Conservation (phyloP, 257 asterid species). For the Solanum chiquidenum region DNA sequence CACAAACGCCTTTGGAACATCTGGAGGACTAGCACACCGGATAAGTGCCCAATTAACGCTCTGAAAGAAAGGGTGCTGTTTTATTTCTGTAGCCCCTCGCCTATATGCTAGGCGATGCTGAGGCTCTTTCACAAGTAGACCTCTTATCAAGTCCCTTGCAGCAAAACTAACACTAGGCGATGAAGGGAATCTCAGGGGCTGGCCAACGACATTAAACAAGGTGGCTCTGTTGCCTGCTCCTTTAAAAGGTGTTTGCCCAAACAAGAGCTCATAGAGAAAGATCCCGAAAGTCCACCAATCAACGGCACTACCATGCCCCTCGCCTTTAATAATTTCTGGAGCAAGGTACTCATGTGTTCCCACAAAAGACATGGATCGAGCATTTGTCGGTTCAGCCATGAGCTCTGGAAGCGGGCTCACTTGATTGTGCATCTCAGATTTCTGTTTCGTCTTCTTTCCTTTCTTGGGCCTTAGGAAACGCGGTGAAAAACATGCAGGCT, state of each 20-base stretch:
- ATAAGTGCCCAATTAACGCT: conserved; percentile 60
- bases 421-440: conserved; percentile 28
- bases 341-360: conserved; percentile 66
- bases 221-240: conserved; percentile 56
- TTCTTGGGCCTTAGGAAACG: conserved; percentile 41
- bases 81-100: conserved; percentile 60
- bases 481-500: conserved; percentile 47
- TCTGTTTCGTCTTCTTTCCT: conserved; percentile 37
- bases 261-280: conserved; percentile 49
- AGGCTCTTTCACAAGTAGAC: conserved; percentile 55
- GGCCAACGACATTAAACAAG: conserved; percentile 59
- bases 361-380: conserved; percentile 62
- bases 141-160: conserved; percentile 56
- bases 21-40: conserved; percentile 61
- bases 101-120: conserved; percentile 57
- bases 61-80: conserved; percentile 57
- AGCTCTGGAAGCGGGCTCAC: conserved; percentile 52
- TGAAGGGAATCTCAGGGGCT: conserved; percentile 49
- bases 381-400: conserved; percentile 55
- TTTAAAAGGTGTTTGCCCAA: conserved; percentile 54
- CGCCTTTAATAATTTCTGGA: conserved; percentile 57
- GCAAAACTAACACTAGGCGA: conserved; percentile 54
- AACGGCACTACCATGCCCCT: conserved; percentile 67
- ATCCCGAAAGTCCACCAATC: conserved; percentile 72
- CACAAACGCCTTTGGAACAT: conserved; percentile 39